Base-by-base conservation (phyloP, 257 asterid genomes). In the Gynochthodes officinalis region DNA sequence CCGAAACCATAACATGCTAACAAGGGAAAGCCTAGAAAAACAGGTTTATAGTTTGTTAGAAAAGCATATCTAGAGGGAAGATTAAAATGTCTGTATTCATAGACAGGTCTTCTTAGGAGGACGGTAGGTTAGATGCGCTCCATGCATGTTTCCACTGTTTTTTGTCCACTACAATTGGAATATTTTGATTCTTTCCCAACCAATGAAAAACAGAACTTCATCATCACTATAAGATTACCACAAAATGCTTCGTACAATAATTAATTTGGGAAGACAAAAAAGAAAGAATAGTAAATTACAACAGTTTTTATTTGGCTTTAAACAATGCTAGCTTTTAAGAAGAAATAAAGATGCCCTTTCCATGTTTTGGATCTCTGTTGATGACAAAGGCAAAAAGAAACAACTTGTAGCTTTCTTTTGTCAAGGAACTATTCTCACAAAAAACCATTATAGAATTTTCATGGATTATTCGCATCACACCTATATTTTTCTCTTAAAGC, bases 101-200 rank as follows among this genome's bases (percentile, higher is more conserved):
- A 30, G 60, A 13, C 9, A 33, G 5, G 49, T 19, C 57, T 18
- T 23, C 64, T 53, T 53, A 53, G n/a, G n/a, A n/a, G 54, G 64
- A 63, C 43, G 71, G 71, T 73, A 50, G 70, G 71, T 50, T 39
- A 48, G 19, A 35, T 15, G 49, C 16, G n/a, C 19, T 28, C 69
- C 48, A 16, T 42, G 16, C 12, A 53, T 32, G 40, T 63, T 62
- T 43, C 49, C 64, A 23, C 70, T 73, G 55, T 5, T 63, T 39
- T 64, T 73, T 52, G 64, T 73, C 71, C 37, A 28, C 61, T 74
- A 27, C 52, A 59, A 40, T 28, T 43, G 69, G 60, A 48, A 44
- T 71, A 58, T 71, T 72, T 30, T 27, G 18, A n/a, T n/a, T n/a
- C n/a, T n/a, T n/a, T n/a, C n/a, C n/a, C n/a, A n/a, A n/a, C n/a